Evolutionary conservation across 495 filamentous ascomycete species (phyloP), one percentile per base, ranked within the genome.

Genomic region (Darksidea phi): DNA sequence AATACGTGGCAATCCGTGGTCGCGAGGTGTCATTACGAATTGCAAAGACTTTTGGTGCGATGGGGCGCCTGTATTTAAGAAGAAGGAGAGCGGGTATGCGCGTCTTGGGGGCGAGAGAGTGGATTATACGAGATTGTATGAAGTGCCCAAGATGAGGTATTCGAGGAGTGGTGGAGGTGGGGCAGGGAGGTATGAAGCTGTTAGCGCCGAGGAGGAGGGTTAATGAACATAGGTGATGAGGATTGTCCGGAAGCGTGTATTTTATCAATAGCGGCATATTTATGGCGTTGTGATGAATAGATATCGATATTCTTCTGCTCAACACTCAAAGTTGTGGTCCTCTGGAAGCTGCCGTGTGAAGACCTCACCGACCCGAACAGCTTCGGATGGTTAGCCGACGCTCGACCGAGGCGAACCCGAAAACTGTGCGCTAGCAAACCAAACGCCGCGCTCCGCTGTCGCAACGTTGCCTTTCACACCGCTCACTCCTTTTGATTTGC

Each of bases 1-100:
- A 15, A 70, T 71, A 18, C 78, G 76, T 24, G 82, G 83, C 28
- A 98, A 98, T 67, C 91, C 90, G 0, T 98, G 90, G 73, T 92
- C 88, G 28, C 81, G 83, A 36, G 94, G 95, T 17, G 71, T 89
- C 15, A 61, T 93, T 25, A 84, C 84, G 32, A 98, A 98, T 65
- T 97, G 93, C 70, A 90, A 85, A 57, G 94, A 98, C 73, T 98
- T 98, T 73, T 98, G 90, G 89, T 90, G 89, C 67, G 94, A 97
- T 70, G 83, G 88, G 0, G 84, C 87, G 17, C 91, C 94, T 7
- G 67, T 95, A 28, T 91, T 97, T 74, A 84, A 88, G 36, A 80
- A 79, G 56, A 82, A 88, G 28, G 82, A 88, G 61, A 85, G 82
- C 54, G 92, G 91, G 5, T 78, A 82, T 24, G 90, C 84, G 1